phyloP scores from a whole-genome alignment of 2,329 filamentous ascomycete species.

The Knoxdaviesia capensis region DNA sequence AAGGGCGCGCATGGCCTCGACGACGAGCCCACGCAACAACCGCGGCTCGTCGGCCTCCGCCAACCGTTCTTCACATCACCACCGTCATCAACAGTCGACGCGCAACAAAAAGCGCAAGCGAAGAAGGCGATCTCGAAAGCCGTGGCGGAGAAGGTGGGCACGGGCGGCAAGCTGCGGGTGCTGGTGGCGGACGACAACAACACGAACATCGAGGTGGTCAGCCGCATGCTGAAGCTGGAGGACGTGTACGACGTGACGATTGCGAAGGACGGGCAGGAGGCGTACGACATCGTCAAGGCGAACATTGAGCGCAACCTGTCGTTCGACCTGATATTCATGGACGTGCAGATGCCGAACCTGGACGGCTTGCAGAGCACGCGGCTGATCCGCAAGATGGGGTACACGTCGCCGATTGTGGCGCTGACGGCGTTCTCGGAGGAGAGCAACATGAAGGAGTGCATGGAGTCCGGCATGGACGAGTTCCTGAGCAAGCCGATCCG shows the following conservation, averaged over 20 bases:
- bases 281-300: slow-evolving; percentile 66
- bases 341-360: slow-evolving; percentile 86
- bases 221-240: slow-evolving; percentile 51
- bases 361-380: slow-evolving; percentile 76
- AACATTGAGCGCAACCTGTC: slow-evolving; percentile 53
- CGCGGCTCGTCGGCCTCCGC: slow-evolving; percentile 63
- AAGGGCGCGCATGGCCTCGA: slow-evolving; percentile 7
- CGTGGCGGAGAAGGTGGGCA: slow-evolving; percentile 33
- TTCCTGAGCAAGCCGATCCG: slow-evolving; percentile 64
- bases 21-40: slow-evolving; percentile 24
- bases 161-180: slow-evolving; percentile 48
- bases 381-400: slow-evolving; percentile 71
- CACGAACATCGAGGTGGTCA: slow-evolving; percentile 37
- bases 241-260: slow-evolving; percentile 76
- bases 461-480: slow-evolving; percentile 82
- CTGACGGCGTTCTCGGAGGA: slow-evolving; percentile 82
- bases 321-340: slow-evolving; percentile 90
- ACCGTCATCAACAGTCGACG: slow-evolving; percentile 10
- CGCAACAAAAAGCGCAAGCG: slow-evolving; percentile 25
- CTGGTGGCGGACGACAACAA: slow-evolving; percentile 60
- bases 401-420: slow-evolving; percentile 73
- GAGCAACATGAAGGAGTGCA: slow-evolving; percentile 68
- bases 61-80: slow-evolving; percentile 56
- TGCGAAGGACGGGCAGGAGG: slow-evolving; percentile 71
- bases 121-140: slow-evolving; percentile 46